phyloP scores from a whole-genome alignment of 2,329 filamentous ascomycete genomes.

The Nigrospora osmanthi region DNA sequence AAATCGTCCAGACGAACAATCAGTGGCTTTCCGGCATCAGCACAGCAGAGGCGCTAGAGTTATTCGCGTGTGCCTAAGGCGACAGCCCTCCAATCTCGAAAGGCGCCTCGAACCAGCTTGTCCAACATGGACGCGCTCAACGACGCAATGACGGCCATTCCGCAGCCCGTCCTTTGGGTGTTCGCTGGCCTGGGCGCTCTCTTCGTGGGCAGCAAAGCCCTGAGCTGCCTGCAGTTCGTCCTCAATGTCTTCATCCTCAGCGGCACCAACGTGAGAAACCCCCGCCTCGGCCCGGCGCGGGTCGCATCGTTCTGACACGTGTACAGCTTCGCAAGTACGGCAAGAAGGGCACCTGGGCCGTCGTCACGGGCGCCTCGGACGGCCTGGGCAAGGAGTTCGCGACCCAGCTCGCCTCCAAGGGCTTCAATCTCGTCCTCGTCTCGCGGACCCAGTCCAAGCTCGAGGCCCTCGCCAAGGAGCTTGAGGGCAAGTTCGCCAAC shows the following conservation, averaged over 20 bases:
- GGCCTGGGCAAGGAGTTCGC: slow-evolving; percentile 96
- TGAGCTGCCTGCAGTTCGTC: slow-evolving; percentile 54
- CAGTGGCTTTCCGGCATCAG: no score
- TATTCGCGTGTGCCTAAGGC: no score
- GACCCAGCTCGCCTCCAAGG: slow-evolving; percentile 78
- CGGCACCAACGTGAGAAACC: slow-evolving; percentile 47
- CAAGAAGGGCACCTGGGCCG: slow-evolving; percentile 84
- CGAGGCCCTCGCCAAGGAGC: slow-evolving; percentile 65
- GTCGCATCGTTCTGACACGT: neutral
- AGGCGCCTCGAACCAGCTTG: neutral
- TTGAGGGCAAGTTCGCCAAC: slow-evolving; percentile 60
- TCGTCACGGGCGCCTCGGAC: slow-evolving; percentile 92
- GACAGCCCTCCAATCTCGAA: neutral
- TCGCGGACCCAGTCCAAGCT: slow-evolving; percentile 95
- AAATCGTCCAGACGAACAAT: no score
- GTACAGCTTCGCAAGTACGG: slow-evolving; percentile 80
- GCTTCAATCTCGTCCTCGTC: slow-evolving; percentile 91
- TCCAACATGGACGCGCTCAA: slow-evolving; percentile 22
- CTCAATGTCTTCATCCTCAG: slow-evolving; percentile 61
- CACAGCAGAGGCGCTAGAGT: no score
- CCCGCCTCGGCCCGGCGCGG: neutral
- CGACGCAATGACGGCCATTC: slow-evolving; percentile 29
- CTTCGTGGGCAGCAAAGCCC: slow-evolving; percentile 45
- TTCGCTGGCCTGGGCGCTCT: slow-evolving; percentile 51
- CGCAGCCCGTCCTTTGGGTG: slow-evolving; percentile 35